phyloP scores from a whole-genome alignment of 1,284 basidiomycete species.

The Salmacisia buchloeana region DNA sequence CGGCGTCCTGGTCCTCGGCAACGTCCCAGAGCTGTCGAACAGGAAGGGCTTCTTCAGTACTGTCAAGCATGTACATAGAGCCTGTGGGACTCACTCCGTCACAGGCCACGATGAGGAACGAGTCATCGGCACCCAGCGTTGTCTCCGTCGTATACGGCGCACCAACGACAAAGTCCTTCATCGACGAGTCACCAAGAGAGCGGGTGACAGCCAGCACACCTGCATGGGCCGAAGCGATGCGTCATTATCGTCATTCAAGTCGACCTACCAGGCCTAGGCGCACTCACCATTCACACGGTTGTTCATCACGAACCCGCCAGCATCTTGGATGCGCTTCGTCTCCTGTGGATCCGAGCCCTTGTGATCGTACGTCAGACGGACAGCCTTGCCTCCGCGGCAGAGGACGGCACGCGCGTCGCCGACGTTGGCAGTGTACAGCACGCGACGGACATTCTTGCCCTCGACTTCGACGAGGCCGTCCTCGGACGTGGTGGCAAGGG shows the following conservation, averaged over 20 bases:
- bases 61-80: neutral
- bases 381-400: slow-evolving; percentile 79
- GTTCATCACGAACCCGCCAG: slow-evolving; percentile 97
- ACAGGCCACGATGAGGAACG: slow-evolving; percentile 92
- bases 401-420: slow-evolving; percentile 86
- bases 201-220: slow-evolving; percentile 87
- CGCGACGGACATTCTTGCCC: slow-evolving; percentile 58
- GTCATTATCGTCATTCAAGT: no score
- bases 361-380: slow-evolving; percentile 95
- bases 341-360: slow-evolving; percentile 96
- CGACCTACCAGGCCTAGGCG: no score
- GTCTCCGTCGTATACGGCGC: slow-evolving; percentile 98
- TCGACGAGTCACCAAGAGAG: slow-evolving; percentile 90
- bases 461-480: slow-evolving; percentile 15
- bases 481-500: neutral
- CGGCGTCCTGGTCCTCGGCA: slow-evolving; percentile 80
- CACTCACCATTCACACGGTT: slow-evolving; percentile 77
- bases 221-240: neutral
- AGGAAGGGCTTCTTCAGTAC: neutral
- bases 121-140: slow-evolving; percentile 78
- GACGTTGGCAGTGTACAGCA: slow-evolving; percentile 92
- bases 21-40: slow-evolving; percentile 88
- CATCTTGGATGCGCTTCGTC: slow-evolving; percentile 92
- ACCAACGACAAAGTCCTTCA: slow-evolving; percentile 99
- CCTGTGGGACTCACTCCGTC: slow-evolving; percentile 71